phyloP scores from a whole-genome alignment of 345 rosid species.

The Turritis glabra region DNA sequence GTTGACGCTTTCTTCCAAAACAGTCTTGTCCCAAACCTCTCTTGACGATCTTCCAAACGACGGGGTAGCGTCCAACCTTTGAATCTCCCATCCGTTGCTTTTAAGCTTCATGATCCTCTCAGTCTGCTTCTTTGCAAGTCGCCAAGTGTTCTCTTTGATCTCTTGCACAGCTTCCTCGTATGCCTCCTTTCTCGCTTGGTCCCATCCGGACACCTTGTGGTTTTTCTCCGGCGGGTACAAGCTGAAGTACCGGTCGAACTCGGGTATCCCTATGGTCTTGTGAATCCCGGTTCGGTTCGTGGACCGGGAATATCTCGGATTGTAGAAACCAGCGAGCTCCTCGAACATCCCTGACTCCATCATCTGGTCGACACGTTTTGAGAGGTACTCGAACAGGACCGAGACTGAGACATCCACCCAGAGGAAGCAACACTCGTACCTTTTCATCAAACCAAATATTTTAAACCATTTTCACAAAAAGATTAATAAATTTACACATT shows the following conservation, averaged over 20 bases:
- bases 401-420: constrained; percentile 73
- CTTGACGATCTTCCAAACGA: constrained; percentile 44
- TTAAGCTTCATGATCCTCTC: constrained; percentile 63
- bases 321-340: constrained; percentile 55
- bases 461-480: too few species aligned
- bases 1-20: constrained; percentile 64
- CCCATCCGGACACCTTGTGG: constrained; percentile 19
- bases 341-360: constrained; percentile 64
- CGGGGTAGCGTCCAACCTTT: constrained; percentile 66
- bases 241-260: constrained; percentile 56
- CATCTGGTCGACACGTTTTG: constrained; percentile 76
- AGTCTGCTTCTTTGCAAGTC: constrained; percentile 57
- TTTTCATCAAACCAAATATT: background rate
- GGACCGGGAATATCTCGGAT: constrained; percentile 33
- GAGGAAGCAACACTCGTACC: constrained; percentile 76
- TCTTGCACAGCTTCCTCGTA: constrained; percentile 54
- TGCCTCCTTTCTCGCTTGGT: constrained; percentile 23
- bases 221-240: constrained; percentile 40
- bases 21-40: constrained; percentile 66
- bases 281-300: constrained; percentile 43
- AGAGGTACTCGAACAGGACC: constrained; percentile 47
- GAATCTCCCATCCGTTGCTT: constrained; percentile 63
- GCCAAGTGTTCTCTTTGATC: constrained; percentile 56
- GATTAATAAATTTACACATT: too few species aligned
- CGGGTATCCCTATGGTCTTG: constrained; percentile 76